phyloP scores from a whole-genome alignment of 345 rosid species.

The Pugionium cornutum region DNA sequence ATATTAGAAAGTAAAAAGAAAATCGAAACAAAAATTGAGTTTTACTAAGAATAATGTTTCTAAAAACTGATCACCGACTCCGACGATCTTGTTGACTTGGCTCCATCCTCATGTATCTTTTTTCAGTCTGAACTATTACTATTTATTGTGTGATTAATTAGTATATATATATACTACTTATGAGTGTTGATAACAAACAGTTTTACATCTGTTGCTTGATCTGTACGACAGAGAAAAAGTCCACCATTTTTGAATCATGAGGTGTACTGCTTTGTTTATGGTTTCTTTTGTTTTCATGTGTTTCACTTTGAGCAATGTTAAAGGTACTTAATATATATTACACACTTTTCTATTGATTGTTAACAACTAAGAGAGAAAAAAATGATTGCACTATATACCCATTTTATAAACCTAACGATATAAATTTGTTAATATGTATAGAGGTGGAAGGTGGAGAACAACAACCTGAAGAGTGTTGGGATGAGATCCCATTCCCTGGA shows the following conservation, averaged over 20 bases:
- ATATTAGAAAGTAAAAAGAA: not conserved
- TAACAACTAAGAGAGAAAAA: not conserved
- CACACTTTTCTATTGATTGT: not conserved
- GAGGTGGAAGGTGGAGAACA: slow-evolving; percentile 12
- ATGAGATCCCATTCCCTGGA: not conserved
- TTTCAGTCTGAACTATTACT: not conserved
- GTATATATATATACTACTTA: not conserved
- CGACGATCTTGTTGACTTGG: slow-evolving; percentile 13
- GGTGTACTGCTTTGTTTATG: slow-evolving; percentile 14
- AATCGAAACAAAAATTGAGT: not conserved
- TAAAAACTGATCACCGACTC: not conserved
- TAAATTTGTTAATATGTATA: not conserved
- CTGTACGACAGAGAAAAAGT: too few species aligned
- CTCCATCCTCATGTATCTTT: not conserved
- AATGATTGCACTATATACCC: not conserved
- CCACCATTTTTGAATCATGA: not conserved
- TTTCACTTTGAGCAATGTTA: slow-evolving; percentile 13
- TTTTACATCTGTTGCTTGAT: too few species aligned
- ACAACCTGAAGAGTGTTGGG: not conserved
- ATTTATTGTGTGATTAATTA: slow-evolving; percentile 1
- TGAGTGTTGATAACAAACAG: not conserved
- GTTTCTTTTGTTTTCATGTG: slow-evolving; percentile 16
- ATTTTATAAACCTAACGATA: not conserved
- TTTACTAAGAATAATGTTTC: slow-evolving; percentile 1
- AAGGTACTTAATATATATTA: slow-evolving; percentile 4